Conservation (phyloP, 75 land plant genomes). For the Cryptomeria japonica region DNA sequence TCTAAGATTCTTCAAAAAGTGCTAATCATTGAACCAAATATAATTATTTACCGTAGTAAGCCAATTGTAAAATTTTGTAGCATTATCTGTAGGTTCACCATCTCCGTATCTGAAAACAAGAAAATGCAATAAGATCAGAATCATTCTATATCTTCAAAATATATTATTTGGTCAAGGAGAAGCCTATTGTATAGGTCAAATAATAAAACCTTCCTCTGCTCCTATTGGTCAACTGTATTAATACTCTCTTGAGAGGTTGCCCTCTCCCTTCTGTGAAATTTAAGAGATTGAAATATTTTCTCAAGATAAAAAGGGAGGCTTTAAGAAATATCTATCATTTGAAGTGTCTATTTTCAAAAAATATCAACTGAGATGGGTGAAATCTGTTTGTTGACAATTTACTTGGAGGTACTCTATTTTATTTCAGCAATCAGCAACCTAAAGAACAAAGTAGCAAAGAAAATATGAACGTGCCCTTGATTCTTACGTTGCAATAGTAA, state of each 20-base stretch:
- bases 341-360: background rate
- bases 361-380: background rate
- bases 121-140: background rate
- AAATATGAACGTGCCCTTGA: background rate
- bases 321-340: background rate
- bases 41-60: background rate
- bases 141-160: background rate
- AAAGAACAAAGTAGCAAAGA: background rate
- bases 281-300: background rate
- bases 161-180: background rate
- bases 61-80: conserved; percentile 25
- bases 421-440: background rate
- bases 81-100: conserved; percentile 32
- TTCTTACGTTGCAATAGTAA: conserved; percentile 47
- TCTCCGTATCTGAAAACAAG: conserved; percentile 20
- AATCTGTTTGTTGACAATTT: background rate
- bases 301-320: background rate
- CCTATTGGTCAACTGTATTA: background rate
- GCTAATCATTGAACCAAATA: background rate
- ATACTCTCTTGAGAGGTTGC: background rate
- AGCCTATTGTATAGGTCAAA: background rate
- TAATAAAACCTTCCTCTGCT: background rate
- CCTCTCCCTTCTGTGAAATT: background rate
- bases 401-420: background rate
- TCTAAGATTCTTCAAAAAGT: background rate